Evolutionary conservation across 169 alveolate genomes (phyloP).

Genomic region (Plasmodium sp.): DNA sequence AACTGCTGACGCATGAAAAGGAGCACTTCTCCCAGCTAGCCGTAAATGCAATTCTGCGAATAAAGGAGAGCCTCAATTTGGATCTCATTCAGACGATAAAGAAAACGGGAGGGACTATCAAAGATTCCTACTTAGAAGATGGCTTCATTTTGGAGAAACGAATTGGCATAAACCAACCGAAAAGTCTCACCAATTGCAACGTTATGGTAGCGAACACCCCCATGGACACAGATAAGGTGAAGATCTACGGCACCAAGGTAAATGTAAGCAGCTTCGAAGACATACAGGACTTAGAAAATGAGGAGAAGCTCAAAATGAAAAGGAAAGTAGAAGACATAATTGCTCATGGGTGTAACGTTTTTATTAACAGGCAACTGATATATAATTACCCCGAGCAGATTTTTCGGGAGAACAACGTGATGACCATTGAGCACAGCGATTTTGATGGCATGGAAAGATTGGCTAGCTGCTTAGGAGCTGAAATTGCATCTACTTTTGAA

Average conservation of each 20-base stretch:
- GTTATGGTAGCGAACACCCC: conserved; percentile 98
- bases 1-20: conserved; percentile 95
- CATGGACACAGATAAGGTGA: conserved; percentile 99
- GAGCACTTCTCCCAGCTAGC: conserved; percentile 97
- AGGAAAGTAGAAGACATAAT: conserved; percentile 97
- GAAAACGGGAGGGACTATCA: conserved; percentile 98
- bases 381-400: conserved; percentile 99
- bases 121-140: conserved; percentile 97
- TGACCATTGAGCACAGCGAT: conserved; percentile 99
- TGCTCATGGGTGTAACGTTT: conserved; percentile 97
- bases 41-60: conserved; percentile 97
- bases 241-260: conserved; percentile 99
- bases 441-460: conserved; percentile 99
- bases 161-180: conserved; percentile 97
- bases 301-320: conserved; percentile 98
- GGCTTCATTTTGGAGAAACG: conserved; percentile 99
- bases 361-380: conserved; percentile 98
- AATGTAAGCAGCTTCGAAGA: conserved; percentile 97
- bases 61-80: conserved; percentile 84
- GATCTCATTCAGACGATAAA: conserved; percentile 95
- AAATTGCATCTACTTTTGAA: conserved; percentile 98
- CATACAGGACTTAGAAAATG: conserved; percentile 98
- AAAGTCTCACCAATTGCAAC: conserved; percentile 89
- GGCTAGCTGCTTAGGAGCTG: conserved; percentile 99
- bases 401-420: conserved; percentile 95